A percentile compares a stretch with the other conserved stretches of the same genome.
phyloP scores from a whole-genome alignment of 176 grass and related monocot species.

The Zea mays region DNA sequence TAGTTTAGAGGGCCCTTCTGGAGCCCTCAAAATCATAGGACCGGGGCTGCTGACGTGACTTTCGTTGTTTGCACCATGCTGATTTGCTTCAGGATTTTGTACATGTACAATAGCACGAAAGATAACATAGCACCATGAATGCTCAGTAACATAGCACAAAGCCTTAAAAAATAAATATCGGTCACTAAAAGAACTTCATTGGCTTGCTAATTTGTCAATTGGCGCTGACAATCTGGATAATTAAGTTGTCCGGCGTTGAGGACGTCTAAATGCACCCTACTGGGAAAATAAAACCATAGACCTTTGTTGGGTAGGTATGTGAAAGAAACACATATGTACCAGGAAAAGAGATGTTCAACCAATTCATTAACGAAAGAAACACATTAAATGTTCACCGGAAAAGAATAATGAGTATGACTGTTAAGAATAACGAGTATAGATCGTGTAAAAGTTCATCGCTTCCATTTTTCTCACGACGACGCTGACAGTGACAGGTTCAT shows the following conservation, averaged over 20 bases:
- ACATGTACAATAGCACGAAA: constrained; percentile 1
- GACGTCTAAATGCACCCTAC: not conserved
- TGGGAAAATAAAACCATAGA: not conserved
- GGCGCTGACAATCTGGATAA: not conserved
- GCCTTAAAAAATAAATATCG: not conserved
- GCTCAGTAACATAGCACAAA: not conserved
- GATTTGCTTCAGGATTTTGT: constrained; percentile 3
- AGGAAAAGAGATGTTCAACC: not conserved
- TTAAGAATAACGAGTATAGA: too few species aligned
- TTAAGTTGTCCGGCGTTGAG: not conserved
- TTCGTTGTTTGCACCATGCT: constrained; percentile 13
- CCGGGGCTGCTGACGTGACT: not conserved
- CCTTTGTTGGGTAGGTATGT: not conserved
- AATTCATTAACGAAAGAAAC: not conserved
- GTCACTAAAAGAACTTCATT: not conserved
- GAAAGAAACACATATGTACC: not conserved
- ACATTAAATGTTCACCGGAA: not conserved
- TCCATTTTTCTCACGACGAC: too few species aligned
- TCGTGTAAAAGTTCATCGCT: too few species aligned
- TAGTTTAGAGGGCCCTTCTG: too few species aligned
- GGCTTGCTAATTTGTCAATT: not conserved
- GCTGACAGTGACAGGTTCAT: too few species aligned
- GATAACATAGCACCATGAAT: not conserved
- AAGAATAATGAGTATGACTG: too few species aligned
- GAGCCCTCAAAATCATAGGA: too few species aligned